Evolutionary conservation across 768 basidiomycete genomes (phyloP).

Genomic region (Psilocybe cubensis): DNA sequence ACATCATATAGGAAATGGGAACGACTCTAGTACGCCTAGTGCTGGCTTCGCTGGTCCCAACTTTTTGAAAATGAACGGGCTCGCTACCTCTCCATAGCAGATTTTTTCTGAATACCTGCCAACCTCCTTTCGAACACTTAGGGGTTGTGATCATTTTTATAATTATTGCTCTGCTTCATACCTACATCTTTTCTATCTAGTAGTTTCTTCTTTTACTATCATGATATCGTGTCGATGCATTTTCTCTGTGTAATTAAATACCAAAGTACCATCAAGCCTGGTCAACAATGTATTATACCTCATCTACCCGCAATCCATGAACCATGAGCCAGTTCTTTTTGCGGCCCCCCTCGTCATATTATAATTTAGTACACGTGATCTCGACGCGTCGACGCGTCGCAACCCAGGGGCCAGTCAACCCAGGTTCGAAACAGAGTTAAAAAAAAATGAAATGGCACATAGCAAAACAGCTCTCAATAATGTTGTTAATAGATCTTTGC

Average conservation of each 20-base stretch:
- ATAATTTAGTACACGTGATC: too few relatives aligned
- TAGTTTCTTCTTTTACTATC: background rate
- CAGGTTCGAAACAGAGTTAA: too few relatives aligned
- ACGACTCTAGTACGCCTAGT: conserved; percentile 12
- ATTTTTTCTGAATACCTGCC: background rate
- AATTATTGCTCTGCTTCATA: background rate
- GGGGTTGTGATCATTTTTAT: background rate
- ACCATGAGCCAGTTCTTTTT: too few relatives aligned
- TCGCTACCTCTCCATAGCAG: conserved; percentile 37
- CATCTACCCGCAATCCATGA: too few relatives aligned
- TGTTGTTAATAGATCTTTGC: too few relatives aligned
- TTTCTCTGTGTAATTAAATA: background rate
- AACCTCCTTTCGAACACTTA: background rate
- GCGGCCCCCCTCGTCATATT: too few relatives aligned
- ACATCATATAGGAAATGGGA: conserved; percentile 12
- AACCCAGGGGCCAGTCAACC: too few relatives aligned
- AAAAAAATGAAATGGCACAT: too few relatives aligned
- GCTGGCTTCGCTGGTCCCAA: conserved; percentile 28
- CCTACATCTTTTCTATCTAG: background rate
- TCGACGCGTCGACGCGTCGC: too few relatives aligned
- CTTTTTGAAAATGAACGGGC: conserved; percentile 40
- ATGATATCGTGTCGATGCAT: background rate
- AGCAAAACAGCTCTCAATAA: too few relatives aligned
- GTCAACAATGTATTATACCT: background rate
- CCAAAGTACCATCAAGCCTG: background rate